Evolutionary conservation across 1,284 basidiomycete species (phyloP).

Genomic region (Exobasidium cylindrosporum): DNA sequence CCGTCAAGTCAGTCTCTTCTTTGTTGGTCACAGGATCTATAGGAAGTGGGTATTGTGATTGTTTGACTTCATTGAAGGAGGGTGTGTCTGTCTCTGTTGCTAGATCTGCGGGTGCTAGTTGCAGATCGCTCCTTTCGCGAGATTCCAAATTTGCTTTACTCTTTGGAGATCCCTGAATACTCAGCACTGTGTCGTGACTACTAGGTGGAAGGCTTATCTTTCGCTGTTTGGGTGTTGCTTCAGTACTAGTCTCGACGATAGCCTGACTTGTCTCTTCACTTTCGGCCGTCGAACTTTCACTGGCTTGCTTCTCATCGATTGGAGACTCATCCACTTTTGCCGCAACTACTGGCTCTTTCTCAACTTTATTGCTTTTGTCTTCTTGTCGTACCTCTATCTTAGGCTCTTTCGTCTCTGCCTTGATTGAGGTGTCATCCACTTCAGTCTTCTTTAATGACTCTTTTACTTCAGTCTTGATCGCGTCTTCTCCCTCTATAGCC

Average conservation of each 20-base stretch:
- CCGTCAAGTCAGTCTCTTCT: no score
- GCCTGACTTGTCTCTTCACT: background rate
- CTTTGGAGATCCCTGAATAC: background rate
- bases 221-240: background rate
- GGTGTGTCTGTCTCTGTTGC: no score
- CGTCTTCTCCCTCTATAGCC: background rate
- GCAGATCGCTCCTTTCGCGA: no score
- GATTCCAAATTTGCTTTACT: background rate
- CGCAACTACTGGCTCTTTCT: no score
- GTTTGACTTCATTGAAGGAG: no score
- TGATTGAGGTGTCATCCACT: background rate
- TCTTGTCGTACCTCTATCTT: background rate
- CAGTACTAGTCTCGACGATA: background rate
- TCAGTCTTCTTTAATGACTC: no score
- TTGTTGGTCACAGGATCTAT: no score
- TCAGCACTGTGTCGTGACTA: background rate
- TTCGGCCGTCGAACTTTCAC: no score
- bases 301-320: no score
- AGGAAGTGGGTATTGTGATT: no score
- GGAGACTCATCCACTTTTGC: no score
- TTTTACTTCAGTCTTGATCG: slow-evolving; percentile 6
- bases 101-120: no score
- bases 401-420: background rate
- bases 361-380: background rate
- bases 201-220: background rate